A percentile compares a stretch with the other conserved stretches of the same genome.
Evolutionary conservation across 2,329 filamentous ascomycete species (phyloP).

Genomic region (Hypomyces perniciosus): DNA sequence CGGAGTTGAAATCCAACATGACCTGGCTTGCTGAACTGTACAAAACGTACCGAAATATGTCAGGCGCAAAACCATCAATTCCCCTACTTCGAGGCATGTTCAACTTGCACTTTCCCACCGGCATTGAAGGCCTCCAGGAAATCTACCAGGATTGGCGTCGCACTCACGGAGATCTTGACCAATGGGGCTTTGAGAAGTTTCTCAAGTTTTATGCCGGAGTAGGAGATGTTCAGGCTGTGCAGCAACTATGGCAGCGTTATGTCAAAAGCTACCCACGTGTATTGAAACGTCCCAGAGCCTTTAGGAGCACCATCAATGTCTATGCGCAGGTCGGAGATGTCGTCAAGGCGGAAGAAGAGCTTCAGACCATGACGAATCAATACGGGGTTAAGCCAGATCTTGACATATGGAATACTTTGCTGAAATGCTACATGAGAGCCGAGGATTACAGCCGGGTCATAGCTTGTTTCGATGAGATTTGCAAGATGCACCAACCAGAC

Average conservation of each 20-base stretch:
- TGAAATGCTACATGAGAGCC: conserved; percentile 63
- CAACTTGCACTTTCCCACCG: conserved; percentile 32
- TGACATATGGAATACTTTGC: conserved; percentile 67
- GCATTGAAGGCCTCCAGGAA: conserved; percentile 38
- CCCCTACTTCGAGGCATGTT: conserved; percentile 41
- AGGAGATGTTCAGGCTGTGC: conserved; percentile 42
- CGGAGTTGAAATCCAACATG: conserved; percentile 23
- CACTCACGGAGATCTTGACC: conserved; percentile 33
- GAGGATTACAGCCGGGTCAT: conserved; percentile 63
- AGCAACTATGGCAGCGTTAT: conserved; percentile 41
- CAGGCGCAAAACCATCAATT: conserved; percentile 31
- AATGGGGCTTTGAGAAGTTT: conserved; percentile 42
- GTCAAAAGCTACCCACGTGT: conserved; percentile 30
- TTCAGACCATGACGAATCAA: conserved; percentile 53
- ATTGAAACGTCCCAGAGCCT: conserved; percentile 30
- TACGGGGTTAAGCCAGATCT: conserved; percentile 53
- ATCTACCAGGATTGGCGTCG: conserved; percentile 45
- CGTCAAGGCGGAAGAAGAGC: conserved; percentile 50
- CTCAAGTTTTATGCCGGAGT: conserved; percentile 42
- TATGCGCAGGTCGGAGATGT: conserved; percentile 65
- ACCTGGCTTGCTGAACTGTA: conserved; percentile 39
- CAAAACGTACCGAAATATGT: conserved; percentile 38
- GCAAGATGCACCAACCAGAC: conserved; percentile 46
- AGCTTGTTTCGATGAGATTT: conserved; percentile 56
- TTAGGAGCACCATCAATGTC: conserved; percentile 61